Conservation (phyloP, 2,329 filamentous ascomycete species). For the Ilyonectria mors-panacis region DNA sequence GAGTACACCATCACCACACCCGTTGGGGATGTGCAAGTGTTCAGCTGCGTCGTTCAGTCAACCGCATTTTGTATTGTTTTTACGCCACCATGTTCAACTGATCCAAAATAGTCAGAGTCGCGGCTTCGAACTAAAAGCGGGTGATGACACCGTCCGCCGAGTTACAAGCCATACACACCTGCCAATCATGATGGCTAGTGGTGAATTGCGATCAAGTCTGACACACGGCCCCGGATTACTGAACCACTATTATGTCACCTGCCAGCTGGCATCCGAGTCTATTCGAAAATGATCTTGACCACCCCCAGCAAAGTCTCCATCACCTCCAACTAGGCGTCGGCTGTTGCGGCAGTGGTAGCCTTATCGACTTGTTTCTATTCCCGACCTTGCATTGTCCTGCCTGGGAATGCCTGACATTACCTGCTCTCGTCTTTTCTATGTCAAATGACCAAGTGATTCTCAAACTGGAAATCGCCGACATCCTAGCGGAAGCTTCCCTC, state of each 20-base stretch:
- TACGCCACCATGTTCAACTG: not conserved
- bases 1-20: constrained; percentile 26
- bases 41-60: not conserved
- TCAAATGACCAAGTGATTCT: constrained; percentile 6
- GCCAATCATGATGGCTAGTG: constrained; percentile 5
- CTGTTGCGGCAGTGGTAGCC: constrained; percentile 29
- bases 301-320: constrained; percentile 20
- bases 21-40: constrained; percentile 27
- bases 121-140: not conserved
- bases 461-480: constrained; percentile 16
- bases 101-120: not conserved
- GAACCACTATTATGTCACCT: constrained; percentile 15
- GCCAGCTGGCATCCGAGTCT: constrained; percentile 11
- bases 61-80: not conserved
- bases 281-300: not conserved
- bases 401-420: constrained; percentile 28
- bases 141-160: not conserved
- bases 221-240: constrained; percentile 24
- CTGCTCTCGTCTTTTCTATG: not conserved
- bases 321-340: constrained; percentile 12
- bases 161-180: not conserved
- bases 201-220: constrained; percentile 28
- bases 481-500: not conserved
- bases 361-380: constrained; percentile 29
- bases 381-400: constrained; percentile 16